Evolutionary conservation across 352 stramenopile species (phyloP).

Genomic region (Saprolegnia parasitica): DNA sequence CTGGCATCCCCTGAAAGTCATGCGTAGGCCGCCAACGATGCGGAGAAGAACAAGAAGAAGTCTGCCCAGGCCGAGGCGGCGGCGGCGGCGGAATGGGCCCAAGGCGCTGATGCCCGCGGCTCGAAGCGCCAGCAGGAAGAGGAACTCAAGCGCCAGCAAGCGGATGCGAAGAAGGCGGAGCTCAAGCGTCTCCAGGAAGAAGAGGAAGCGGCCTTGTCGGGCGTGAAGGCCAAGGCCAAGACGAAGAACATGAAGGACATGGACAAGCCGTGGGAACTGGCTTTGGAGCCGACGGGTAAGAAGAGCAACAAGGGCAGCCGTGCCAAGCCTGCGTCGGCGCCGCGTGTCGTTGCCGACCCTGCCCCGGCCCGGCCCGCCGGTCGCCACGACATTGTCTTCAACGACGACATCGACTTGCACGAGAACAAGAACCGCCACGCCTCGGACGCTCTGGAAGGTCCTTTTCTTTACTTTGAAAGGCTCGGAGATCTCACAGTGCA

Average conservation of each 20-base stretch:
- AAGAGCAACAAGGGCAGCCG: constrained; percentile 62
- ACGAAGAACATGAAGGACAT: constrained; percentile 65
- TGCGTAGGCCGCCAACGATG: constrained; percentile 39
- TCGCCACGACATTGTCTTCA: constrained; percentile 60
- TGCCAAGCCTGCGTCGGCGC: constrained; percentile 30
- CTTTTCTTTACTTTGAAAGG: neutral
- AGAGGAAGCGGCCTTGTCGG: constrained; percentile 52
- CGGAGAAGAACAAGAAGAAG: constrained; percentile 52
- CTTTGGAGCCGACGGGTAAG: constrained; percentile 51
- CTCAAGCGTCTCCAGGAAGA: constrained; percentile 61
- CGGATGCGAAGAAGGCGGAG: constrained; percentile 67
- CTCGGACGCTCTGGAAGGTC: constrained; percentile 25
- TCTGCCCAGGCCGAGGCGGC: constrained; percentile 40
- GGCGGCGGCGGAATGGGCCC: constrained; percentile 52
- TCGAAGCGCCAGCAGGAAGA: constrained; percentile 48
- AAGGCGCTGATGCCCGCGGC: constrained; percentile 47
- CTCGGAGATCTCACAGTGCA: constrained; percentile 32
- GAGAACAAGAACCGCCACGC: constrained; percentile 55
- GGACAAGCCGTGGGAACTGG: constrained; percentile 64
- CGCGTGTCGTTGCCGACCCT: constrained; percentile 31
- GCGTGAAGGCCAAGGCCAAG: constrained; percentile 48
- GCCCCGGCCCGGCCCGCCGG: constrained; percentile 35
- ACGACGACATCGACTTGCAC: constrained; percentile 36
- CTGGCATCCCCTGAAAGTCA: neutral
- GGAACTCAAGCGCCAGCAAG: constrained; percentile 53